Conservation (phyloP, 305 asterid genomes). For the Nicotiana rustica region DNA sequence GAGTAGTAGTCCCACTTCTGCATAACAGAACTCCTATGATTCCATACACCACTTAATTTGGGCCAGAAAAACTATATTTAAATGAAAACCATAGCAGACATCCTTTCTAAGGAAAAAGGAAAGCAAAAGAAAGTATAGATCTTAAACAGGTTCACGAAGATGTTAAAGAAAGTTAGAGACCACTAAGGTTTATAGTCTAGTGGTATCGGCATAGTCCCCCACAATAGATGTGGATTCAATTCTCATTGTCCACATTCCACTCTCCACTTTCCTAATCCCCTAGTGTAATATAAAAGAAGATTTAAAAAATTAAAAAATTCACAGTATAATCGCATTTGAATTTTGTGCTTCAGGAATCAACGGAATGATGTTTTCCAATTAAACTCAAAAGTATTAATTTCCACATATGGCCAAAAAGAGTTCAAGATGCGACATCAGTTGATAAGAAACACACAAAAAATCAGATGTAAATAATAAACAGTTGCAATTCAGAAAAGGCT, state of each 20-base stretch:
- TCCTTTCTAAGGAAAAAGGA: background rate
- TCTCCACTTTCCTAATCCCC: too few species aligned
- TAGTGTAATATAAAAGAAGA: too few species aligned
- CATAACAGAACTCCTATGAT: background rate
- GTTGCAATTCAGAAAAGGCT: background rate
- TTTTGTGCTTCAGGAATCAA: constrained; percentile 1
- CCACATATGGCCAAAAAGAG: too few species aligned
- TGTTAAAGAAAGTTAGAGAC: background rate
- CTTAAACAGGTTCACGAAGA: constrained; percentile 6
- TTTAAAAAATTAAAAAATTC: background rate
- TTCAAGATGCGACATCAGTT: too few species aligned
- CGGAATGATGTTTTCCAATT: too few species aligned
- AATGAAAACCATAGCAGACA: background rate
- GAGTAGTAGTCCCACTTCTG: constrained; percentile 1
- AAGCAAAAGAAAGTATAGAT: background rate
- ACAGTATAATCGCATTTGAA: background rate
- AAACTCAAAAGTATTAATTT: too few species aligned
- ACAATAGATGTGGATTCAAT: too few species aligned
- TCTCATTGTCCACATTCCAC: too few species aligned
- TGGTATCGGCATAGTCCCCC: too few species aligned
- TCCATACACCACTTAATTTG: constrained; percentile 13
- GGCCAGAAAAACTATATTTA: background rate
- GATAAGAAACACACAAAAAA: background rate
- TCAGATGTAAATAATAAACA: background rate
- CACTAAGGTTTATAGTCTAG: too few species aligned